phyloP scores from a whole-genome alignment of 2,329 filamentous ascomycete species.

The Aspergillus hiratsukae region DNA sequence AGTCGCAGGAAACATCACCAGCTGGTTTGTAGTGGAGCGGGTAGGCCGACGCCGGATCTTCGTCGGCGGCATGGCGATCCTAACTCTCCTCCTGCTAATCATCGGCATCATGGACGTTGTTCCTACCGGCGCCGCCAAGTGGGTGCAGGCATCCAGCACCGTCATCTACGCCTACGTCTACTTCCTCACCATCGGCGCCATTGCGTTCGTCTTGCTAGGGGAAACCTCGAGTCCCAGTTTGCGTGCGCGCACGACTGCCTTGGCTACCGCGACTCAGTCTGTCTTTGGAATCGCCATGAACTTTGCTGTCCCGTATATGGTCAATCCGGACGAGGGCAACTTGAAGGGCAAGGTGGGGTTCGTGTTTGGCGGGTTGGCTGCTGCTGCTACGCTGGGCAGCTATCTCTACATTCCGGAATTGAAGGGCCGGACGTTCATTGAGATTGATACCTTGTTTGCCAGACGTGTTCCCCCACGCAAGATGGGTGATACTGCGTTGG shows the following conservation, averaged over 20 bases:
- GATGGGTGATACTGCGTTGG: no score
- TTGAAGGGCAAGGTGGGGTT: slow-evolving; percentile 28
- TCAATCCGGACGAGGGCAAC: slow-evolving; percentile 34
- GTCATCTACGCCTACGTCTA: slow-evolving; percentile 38
- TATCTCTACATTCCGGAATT: slow-evolving; percentile 22
- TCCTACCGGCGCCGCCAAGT: slow-evolving; percentile 28
- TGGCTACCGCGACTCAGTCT: slow-evolving; percentile 38
- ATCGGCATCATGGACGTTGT: slow-evolving; percentile 41
- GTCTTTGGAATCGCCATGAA: slow-evolving; percentile 39
- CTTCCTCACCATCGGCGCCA: slow-evolving; percentile 34
- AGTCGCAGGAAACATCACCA: slow-evolving; percentile 35
- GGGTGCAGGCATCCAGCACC: slow-evolving; percentile 31
- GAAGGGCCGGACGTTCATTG: slow-evolving; percentile 19
- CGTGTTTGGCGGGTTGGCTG: slow-evolving; percentile 20
- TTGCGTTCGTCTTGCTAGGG: slow-evolving; percentile 44
- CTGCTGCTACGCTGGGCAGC: slow-evolving; percentile 13
- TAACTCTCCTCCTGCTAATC: slow-evolving; percentile 14
- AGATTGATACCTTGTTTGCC: slow-evolving; percentile 7
- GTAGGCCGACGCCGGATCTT: slow-evolving; percentile 32
- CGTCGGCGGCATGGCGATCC: slow-evolving; percentile 25
- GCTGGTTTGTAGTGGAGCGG: slow-evolving; percentile 31
- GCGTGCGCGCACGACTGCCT: slow-evolving; percentile 43
- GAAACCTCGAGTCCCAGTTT: slow-evolving; percentile 40
- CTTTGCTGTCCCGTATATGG: slow-evolving; percentile 38
- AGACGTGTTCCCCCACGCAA: slow-evolving; percentile 1